Evolutionary conservation across 1,284 basidiomycete genomes (phyloP).

Genomic region (Mycena citricolor): DNA sequence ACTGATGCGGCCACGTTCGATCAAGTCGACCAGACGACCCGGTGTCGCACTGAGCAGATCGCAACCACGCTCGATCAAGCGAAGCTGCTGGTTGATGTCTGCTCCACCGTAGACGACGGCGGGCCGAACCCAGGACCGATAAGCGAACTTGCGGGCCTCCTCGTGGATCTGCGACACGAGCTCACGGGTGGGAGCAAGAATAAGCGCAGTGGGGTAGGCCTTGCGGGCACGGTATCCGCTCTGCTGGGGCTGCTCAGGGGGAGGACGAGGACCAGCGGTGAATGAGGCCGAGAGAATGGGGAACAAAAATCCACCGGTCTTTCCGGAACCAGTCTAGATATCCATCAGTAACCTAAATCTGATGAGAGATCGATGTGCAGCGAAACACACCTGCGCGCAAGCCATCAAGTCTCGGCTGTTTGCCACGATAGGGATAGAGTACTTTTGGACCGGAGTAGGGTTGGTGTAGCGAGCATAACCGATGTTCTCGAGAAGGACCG

Average conservation of each 20-base stretch:
- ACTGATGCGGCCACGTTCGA: constrained; percentile 96
- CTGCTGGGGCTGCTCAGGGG: constrained; percentile 53
- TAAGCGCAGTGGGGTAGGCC: constrained; percentile 93
- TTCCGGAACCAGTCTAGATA: constrained; percentile 93
- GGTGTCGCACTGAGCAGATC: constrained; percentile 98
- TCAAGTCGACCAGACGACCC: constrained; percentile 96
- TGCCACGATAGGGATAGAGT: constrained; percentile 98
- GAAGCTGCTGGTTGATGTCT: constrained; percentile 94
- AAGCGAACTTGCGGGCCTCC: constrained; percentile 98
- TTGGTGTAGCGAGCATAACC: constrained; percentile 88
- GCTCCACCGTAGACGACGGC: constrained; percentile 99
- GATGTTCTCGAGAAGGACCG: constrained; percentile 95
- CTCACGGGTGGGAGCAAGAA: constrained; percentile 97
- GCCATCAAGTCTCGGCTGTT: constrained; percentile 95
- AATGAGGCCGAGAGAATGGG: constrained; percentile 97
- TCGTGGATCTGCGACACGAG: constrained; percentile 99
- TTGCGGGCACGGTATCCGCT: constrained; percentile 78
- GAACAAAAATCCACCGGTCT: constrained; percentile 99
- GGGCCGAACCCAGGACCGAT: constrained; percentile 98
- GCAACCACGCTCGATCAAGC: constrained; percentile 94
- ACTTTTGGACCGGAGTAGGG: constrained; percentile 99
- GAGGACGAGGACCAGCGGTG: constrained; percentile 74
- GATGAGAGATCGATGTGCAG: constrained; percentile 8
- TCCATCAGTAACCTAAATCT: constrained; percentile 25
- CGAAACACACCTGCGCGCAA: constrained; percentile 81